A percentile compares a stretch with the other conserved stretches of the same genome.
These are phyloP conservation scores for Malus hybrid DNA, from an alignment of 331 rosid species.

Conservation along the genomic window DNA sequence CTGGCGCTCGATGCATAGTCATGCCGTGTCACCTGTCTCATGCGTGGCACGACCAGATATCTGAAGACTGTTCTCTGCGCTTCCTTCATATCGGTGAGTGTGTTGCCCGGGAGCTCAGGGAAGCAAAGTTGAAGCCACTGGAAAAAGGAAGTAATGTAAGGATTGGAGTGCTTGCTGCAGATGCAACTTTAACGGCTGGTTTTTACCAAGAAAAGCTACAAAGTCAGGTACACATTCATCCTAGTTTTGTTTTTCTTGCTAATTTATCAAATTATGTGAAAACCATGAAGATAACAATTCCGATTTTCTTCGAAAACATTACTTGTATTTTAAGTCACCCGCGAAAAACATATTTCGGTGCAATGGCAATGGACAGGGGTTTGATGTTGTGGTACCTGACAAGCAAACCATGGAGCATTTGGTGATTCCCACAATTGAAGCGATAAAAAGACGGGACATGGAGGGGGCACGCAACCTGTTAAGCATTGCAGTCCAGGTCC, in stretches of 20 bases:
- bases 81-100: slow-evolving; percentile 69
- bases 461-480: slow-evolving; percentile 72
- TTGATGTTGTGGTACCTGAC: slow-evolving; percentile 67
- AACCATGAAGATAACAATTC: too few relatives aligned
- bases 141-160: slow-evolving; percentile 39
- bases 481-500: slow-evolving; percentile 67
- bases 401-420: slow-evolving; percentile 61
- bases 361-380: slow-evolving; percentile 46
- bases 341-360: background rate
- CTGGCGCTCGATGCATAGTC: slow-evolving; percentile 53
- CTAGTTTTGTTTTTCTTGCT: background rate
- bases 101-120: slow-evolving; percentile 57
- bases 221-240: slow-evolving; percentile 35
- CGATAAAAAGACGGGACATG: slow-evolving; percentile 51
- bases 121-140: slow-evolving; percentile 50
- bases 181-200: slow-evolving; percentile 26
- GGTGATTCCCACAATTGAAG: slow-evolving; percentile 59
- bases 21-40: slow-evolving; percentile 71
- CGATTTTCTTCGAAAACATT: too few relatives aligned
- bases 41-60: slow-evolving; percentile 50
- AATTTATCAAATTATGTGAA: background rate
- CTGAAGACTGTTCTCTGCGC: slow-evolving; percentile 39
- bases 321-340: background rate
- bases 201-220: slow-evolving; percentile 54
- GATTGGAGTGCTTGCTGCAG: slow-evolving; percentile 49